A percentile compares a stretch with the other conserved stretches of the same genome.
These are phyloP conservation scores for Sporothrix brunneoviolacea DNA, from an alignment of 2,329 filamentous ascomycete species.

Conservation along the genomic window DNA sequence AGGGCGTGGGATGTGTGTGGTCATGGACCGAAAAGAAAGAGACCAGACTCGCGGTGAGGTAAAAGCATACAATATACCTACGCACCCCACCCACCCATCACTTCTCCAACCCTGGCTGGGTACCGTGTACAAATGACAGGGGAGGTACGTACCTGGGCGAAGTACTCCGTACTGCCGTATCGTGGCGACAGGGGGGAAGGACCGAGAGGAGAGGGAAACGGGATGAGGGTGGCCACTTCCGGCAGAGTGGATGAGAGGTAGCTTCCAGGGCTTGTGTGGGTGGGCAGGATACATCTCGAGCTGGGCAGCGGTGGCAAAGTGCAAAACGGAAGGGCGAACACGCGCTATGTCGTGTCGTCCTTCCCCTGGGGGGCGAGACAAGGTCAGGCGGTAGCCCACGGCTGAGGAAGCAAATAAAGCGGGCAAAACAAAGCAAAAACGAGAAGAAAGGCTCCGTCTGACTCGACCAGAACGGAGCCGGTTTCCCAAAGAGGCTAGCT, in stretches of 20 bases:
- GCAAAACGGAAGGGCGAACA: neutral
- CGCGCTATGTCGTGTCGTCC: neutral
- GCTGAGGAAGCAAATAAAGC: neutral
- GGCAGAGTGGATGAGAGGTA: neutral
- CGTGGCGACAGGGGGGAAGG: slow-evolving; percentile 2
- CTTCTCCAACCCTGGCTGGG: slow-evolving; percentile 9
- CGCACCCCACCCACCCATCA: slow-evolving; percentile 13
- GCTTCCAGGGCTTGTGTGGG: neutral
- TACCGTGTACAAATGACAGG: slow-evolving; percentile 18
- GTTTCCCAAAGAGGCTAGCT: slow-evolving; percentile 4
- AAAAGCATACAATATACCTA: slow-evolving; percentile 14
- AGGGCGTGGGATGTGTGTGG: slow-evolving; percentile 19
- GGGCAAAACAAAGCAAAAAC: slow-evolving; percentile 1
- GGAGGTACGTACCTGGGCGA: slow-evolving; percentile 15
- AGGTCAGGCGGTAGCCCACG: slow-evolving; percentile 6
- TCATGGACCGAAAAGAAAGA: slow-evolving; percentile 14
- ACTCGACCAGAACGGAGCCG: slow-evolving; percentile 11
- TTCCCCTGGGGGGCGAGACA: neutral
- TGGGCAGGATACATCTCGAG: no score
- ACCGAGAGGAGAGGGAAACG: neutral
- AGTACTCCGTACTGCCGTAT: slow-evolving; percentile 13
- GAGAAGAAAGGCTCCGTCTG: slow-evolving; percentile 9
- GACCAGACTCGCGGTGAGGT: slow-evolving; percentile 22
- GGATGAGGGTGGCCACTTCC: slow-evolving; percentile 5
- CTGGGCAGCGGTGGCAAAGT: neutral